phyloP scores from a whole-genome alignment of 116 monocot species.

The Papilionanthe hybrid region DNA sequence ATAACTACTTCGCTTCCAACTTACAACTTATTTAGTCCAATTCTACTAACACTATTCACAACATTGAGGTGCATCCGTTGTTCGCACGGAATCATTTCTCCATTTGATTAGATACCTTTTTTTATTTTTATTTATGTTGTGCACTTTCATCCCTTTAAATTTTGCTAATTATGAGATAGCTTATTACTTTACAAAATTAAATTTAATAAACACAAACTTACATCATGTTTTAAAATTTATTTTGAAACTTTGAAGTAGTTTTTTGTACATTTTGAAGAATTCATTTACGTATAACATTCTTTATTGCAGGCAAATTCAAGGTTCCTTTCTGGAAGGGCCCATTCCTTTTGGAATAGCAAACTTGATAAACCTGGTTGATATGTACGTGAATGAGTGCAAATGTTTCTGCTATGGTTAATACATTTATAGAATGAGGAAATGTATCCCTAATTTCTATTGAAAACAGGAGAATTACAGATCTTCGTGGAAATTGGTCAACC shows the following conservation, averaged over 20 bases:
- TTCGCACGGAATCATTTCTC: too few species aligned
- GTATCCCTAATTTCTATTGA: constrained; percentile 5
- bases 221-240: not conserved
- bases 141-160: not conserved
- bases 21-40: too few species aligned
- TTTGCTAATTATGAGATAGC: not conserved
- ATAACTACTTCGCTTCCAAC: too few species aligned
- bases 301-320: constrained; percentile 58
- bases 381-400: constrained; percentile 30
- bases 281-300: not conserved
- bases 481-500: constrained; percentile 46
- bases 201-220: not conserved
- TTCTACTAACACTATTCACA: too few species aligned
- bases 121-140: not conserved
- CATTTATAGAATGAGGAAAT: constrained; percentile 1
- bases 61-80: too few species aligned
- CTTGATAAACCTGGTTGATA: constrained; percentile 48
- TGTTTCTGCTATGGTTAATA: not conserved
- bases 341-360: constrained; percentile 51
- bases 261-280: not conserved
- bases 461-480: constrained; percentile 65
- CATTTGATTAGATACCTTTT: too few species aligned
- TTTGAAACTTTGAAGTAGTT: not conserved
- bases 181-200: not conserved
- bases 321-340: constrained; percentile 59